Percentiles rank a stretch among this genome's conserved stretches.
These are phyloP conservation scores for Cephalotrichum gorgonifer DNA, from an alignment of 2,329 filamentous ascomycete species.

Conservation along the genomic window DNA sequence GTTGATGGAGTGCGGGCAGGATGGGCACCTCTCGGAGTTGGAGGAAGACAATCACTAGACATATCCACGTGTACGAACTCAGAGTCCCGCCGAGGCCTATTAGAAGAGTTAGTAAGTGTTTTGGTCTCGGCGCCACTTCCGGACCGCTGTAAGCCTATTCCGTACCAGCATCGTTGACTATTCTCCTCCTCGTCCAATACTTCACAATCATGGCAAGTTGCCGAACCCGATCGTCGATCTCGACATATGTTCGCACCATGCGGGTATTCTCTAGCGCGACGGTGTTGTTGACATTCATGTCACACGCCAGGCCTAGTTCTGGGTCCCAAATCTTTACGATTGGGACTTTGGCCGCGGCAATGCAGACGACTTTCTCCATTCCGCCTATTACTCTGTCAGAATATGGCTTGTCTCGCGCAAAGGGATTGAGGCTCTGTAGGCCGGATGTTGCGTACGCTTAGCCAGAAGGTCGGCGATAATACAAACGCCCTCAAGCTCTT, in stretches of 20 bases:
- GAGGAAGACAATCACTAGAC: slow-evolving; percentile 92
- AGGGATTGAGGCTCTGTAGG: background rate
- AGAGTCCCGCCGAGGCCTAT: slow-evolving; percentile 84
- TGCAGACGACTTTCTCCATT: slow-evolving; percentile 94
- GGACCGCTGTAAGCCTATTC: slow-evolving; percentile 8
- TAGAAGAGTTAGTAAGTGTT: slow-evolving; percentile 11
- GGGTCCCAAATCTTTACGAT: slow-evolving; percentile 99
- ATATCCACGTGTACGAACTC: slow-evolving; percentile 99
- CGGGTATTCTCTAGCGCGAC: slow-evolving; percentile 90
- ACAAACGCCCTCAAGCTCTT: slow-evolving; percentile 80
- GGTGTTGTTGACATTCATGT: slow-evolving; percentile 99
- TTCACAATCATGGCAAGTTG: slow-evolving; percentile 95
- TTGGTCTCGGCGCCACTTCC: background rate
- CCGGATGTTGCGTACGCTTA: slow-evolving; percentile 54
- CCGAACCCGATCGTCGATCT: slow-evolving; percentile 82
- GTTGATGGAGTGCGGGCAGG: slow-evolving; percentile 74
- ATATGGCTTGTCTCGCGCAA: background rate
- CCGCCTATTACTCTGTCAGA: slow-evolving; percentile 56
- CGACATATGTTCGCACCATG: slow-evolving; percentile 95
- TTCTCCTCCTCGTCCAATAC: slow-evolving; percentile 86
- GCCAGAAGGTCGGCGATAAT: slow-evolving; percentile 78
- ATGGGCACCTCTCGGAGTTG: slow-evolving; percentile 79
- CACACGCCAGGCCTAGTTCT: slow-evolving; percentile 76
- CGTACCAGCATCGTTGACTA: slow-evolving; percentile 93
- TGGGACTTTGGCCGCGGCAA: slow-evolving; percentile 88